Percentiles rank a stretch among this genome's conserved stretches.
These are phyloP conservation scores for Apiotrichum brassicae DNA, from an alignment of 1,284 basidiomycete species.

Conservation along the genomic window DNA sequence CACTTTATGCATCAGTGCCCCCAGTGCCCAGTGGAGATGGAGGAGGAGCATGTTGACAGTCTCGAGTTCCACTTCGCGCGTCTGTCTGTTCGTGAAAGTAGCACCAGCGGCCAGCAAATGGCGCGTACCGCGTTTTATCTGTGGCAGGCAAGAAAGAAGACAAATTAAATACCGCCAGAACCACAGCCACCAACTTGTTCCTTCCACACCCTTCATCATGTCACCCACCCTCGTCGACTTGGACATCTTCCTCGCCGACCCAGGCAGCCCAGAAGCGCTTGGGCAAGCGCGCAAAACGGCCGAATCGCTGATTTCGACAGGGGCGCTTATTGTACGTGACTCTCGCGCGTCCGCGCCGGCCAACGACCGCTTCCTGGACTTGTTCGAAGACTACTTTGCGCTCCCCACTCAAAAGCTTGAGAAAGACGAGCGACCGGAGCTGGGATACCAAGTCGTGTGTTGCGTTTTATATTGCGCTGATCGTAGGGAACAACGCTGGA, in stretches of 20 bases:
- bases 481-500: conserved; percentile 76
- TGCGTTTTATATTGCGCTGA: not conserved
- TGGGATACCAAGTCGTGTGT: conserved; percentile 51
- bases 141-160: too few species aligned
- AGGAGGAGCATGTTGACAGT: too few species aligned
- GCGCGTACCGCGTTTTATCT: too few species aligned
- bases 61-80: too few species aligned
- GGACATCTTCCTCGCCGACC: conserved; percentile 60
- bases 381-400: conserved; percentile 77
- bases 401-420: conserved; percentile 59
- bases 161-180: too few species aligned
- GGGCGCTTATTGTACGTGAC: conserved; percentile 74
- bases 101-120: too few species aligned
- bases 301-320: conserved; percentile 64
- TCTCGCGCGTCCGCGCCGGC: conserved; percentile 73
- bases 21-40: too few species aligned
- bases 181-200: too few species aligned
- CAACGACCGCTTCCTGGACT: conserved; percentile 69
- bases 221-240: conserved; percentile 54
- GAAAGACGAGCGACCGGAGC: conserved; percentile 71
- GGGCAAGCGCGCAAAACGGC: conserved; percentile 55
- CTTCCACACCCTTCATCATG: conserved; percentile 10
- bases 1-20: too few species aligned
- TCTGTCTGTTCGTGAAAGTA: too few species aligned
- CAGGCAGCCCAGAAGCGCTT: conserved; percentile 49